These are phyloP conservation scores for Cryptococcus sp. DNA, from an alignment of 1,284 basidiomycete species.

Conservation along the genomic window DNA sequence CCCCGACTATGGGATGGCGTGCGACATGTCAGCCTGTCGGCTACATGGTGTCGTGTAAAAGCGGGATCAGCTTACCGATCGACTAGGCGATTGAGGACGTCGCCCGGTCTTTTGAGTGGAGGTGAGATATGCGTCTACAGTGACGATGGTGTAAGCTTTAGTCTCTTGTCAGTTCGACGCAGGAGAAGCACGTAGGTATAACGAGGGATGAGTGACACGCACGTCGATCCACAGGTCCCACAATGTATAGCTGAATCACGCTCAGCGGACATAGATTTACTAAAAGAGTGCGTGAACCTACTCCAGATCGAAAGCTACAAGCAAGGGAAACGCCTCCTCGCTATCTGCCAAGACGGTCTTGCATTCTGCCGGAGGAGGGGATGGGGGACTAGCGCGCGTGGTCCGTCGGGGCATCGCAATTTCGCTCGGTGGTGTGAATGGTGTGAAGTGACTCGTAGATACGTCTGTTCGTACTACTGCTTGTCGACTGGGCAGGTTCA, in stretches of 20 bases:
- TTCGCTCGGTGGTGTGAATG: too few species aligned
- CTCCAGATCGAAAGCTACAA: conserved; percentile 83
- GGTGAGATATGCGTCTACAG: conserved; percentile 55
- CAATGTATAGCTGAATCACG: conserved; percentile 66
- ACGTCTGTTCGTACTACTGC: too few species aligned
- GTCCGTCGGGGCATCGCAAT: conserved; percentile 4
- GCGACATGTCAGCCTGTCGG: too few species aligned
- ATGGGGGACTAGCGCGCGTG: conserved; percentile 3
- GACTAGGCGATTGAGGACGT: conserved; percentile 63
- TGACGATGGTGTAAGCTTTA: background rate
- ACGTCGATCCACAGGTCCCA: conserved; percentile 83
- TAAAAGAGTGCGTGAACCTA: conserved; percentile 52
- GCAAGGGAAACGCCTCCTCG: conserved; percentile 61
- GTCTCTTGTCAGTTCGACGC: background rate
- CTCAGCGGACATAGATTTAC: background rate
- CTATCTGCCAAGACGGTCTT: conserved; percentile 29
- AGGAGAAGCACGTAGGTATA: background rate
- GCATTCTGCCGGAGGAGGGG: conserved; percentile 22
- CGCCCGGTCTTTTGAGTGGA: conserved; percentile 64
- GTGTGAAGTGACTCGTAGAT: too few species aligned
- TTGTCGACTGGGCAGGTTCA: too few species aligned
- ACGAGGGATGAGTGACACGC: background rate
- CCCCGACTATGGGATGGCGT: conserved; percentile 57
- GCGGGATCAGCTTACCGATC: conserved; percentile 58
- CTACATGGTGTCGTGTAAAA: background rate